Conservation (phyloP, 106 monocot genomes). For the Alisma plantagoaquatica region DNA sequence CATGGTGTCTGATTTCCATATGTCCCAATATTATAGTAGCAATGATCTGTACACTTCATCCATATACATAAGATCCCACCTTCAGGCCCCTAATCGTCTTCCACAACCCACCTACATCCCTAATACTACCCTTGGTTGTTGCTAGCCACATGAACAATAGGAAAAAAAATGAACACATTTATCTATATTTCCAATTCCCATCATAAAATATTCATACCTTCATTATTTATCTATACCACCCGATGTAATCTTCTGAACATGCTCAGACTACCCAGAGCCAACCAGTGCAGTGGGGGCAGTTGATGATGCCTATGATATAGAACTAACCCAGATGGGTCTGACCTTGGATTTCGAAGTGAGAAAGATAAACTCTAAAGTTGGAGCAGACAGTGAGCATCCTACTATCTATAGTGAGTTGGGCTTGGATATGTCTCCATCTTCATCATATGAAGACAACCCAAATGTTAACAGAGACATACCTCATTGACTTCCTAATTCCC, state of each 20-base stretch:
- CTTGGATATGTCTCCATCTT: conserved; percentile 68
- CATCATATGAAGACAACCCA: conserved; percentile 51
- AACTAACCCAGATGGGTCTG: conserved; percentile 8
- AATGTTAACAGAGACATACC: conserved; percentile 26
- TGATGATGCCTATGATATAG: conserved; percentile 14
- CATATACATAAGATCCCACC: too few species aligned
- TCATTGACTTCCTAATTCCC: conserved; percentile 17
- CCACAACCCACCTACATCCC: too few species aligned
- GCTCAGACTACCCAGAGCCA: neutral
- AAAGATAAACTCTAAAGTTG: conserved; percentile 18
- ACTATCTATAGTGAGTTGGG: conserved; percentile 78
- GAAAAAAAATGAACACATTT: too few species aligned
- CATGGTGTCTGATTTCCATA: too few species aligned
- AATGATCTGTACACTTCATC: too few species aligned
- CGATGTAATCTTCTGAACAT: conserved; percentile 7
- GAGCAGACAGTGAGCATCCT: conserved; percentile 26
- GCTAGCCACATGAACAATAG: too few species aligned
- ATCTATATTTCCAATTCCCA: too few species aligned
- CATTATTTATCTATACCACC: too few species aligned
- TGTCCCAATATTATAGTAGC: too few species aligned
- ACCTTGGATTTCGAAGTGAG: conserved; percentile 10
- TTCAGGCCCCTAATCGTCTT: too few species aligned
- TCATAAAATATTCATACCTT: too few species aligned
- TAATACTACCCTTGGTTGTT: too few species aligned
- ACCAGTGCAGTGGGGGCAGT: conserved; percentile 3